Evolutionary conservation across 345 rosid species (phyloP).

Genomic region (Alliaria petiolata): DNA sequence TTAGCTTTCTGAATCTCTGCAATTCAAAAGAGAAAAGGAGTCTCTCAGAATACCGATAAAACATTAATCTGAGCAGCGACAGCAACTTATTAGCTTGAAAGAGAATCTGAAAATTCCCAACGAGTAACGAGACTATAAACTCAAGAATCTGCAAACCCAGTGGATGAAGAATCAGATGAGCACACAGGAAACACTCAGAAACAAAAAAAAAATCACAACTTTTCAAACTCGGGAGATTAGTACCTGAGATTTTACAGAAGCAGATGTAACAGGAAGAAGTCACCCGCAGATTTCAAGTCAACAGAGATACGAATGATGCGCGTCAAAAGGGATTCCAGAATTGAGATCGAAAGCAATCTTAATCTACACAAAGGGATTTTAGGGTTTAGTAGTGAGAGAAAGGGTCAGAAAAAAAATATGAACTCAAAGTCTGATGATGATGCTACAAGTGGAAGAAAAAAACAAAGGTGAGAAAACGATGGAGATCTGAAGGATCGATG

Average conservation of each 20-base stretch:
- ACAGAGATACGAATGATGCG: background rate
- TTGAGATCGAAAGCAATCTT: background rate
- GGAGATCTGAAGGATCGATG: constrained; percentile 14
- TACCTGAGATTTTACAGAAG: constrained; percentile 28
- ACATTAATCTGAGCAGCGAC: too few relatives aligned
- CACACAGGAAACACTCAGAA: background rate
- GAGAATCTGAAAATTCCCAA: background rate
- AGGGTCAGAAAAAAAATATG: background rate
- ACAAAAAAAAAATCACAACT: constrained; percentile 1
- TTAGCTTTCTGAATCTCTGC: constrained; percentile 7
- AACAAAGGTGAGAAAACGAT: background rate
- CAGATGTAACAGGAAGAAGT: constrained; percentile 19
- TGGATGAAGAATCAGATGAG: background rate
- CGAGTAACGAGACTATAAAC: background rate
- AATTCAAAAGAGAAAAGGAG: background rate
- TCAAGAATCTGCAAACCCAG: background rate
- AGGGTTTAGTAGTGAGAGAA: constrained; percentile 11
- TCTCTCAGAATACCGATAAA: background rate
- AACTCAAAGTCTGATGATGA: background rate
- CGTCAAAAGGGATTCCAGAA: background rate
- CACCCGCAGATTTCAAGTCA: constrained; percentile 20
- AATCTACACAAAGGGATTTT: background rate
- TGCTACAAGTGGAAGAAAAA: background rate
- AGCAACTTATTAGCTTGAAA: background rate
- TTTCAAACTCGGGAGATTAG: background rate